Base-by-base conservation (phyloP, 768 basidiomycete species). In the Hericium erinaceus region DNA sequence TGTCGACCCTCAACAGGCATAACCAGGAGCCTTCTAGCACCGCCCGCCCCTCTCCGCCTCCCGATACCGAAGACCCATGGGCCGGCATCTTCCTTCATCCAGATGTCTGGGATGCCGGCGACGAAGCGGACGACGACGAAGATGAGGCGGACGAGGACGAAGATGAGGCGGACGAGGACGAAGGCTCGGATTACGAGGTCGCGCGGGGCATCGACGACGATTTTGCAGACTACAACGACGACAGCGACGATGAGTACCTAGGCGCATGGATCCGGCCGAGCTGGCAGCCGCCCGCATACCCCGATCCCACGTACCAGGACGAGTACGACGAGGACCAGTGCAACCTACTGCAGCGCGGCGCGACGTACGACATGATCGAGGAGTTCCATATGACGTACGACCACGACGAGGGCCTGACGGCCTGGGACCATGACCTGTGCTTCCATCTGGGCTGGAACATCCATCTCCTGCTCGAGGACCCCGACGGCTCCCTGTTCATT, bases 371-470 rank as follows among this genome's bases (percentile, higher is more conserved):
- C 39, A 85, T 89, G 84, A 73, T 86, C 41, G 72, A 76, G 33
- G 68, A 70, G 20, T 85, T 77, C 60, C 69, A 76, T 7, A 77
- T 88, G 72, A 66, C 71, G 22, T 88, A 88, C 65, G 64, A 65
- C 0, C 84, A 84, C 62, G 58, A 66, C n/a, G 69, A 73, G 13
- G 86, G 86, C 3, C 72, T 89, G 41, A 62, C 78, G 18, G 79
- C 80, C 10, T 53, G 67, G 24, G 66, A 72, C 26, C 67, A 72
- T 24, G 70, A 65, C 15, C 72, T 75, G 64, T 72, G 77, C 26
- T 64, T 88, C 9, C 83, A 75, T 60, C 74, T 89, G 4, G 87
- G 87, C 4, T 89, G 84, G 84, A 88, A 87, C 61, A 76, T 89
- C 55, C 61, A 69, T 18, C 68, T 84, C 50, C 75, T 70, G 39